Conservation (phyloP, 306 rosid genomes). For the Quercus ilex region DNA sequence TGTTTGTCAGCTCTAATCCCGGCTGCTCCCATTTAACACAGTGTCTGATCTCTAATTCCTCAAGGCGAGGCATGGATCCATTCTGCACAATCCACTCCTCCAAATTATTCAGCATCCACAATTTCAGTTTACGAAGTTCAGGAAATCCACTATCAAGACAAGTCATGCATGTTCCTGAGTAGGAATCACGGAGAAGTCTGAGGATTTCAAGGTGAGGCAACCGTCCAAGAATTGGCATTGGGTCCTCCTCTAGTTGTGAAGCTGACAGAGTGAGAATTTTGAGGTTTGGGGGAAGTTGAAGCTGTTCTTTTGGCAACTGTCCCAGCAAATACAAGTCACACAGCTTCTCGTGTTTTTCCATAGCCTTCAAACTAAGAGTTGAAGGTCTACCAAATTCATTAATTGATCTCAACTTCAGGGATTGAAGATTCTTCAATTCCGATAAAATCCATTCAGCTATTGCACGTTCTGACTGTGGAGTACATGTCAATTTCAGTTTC, state of each 20-base stretch:
- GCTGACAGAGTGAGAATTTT: constrained; percentile 3
- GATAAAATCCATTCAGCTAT: constrained; percentile 1
- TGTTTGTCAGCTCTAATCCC: no score
- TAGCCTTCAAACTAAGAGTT: not conserved
- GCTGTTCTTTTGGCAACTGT: not conserved
- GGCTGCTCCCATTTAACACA: no score
- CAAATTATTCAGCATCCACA: not conserved
- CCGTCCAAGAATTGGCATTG: not conserved
- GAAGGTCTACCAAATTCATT: constrained; percentile 3
- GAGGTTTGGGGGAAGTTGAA: not conserved
- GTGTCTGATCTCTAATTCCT: no score
- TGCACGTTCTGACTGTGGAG: not conserved
- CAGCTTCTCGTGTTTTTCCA: not conserved
- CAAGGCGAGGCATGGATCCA: not conserved
- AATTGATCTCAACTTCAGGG: not conserved
- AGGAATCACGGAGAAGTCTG: not conserved
- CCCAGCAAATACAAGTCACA: constrained; percentile 5
- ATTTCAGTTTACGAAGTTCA: not conserved
- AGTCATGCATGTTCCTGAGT: not conserved
- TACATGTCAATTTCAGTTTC: constrained; percentile 6
- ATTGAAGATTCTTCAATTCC: not conserved
- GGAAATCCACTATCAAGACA: not conserved
- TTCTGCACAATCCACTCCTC: not conserved
- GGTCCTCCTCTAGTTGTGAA: not conserved
- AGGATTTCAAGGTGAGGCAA: not conserved